These are phyloP conservation scores for Heliamphora exappendiculata DNA, from an alignment of 148 eudicot genomes.

Conservation along the genomic window DNA sequence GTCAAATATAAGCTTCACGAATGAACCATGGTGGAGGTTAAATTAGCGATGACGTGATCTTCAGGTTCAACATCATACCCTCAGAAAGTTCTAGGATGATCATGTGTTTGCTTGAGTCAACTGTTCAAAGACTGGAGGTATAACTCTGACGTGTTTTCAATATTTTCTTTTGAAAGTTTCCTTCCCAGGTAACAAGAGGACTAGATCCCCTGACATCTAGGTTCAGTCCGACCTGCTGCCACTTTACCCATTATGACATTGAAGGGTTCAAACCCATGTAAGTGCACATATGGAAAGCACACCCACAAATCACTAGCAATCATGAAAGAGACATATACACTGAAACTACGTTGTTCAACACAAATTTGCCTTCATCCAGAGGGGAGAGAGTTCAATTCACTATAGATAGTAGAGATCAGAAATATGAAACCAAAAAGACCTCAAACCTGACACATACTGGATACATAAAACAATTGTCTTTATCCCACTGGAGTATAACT, in stretches of 20 bases:
- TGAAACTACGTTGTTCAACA: neutral
- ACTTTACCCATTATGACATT: neutral
- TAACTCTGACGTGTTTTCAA: neutral
- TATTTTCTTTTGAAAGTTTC: neutral
- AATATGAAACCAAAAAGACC: neutral
- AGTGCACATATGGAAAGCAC: neutral
- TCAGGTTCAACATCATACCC: neutral
- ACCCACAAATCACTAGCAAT: neutral
- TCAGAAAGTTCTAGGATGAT: neutral
- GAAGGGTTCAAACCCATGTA: neutral
- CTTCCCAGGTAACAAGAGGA: neutral
- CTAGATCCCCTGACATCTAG: neutral
- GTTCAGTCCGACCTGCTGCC: neutral
- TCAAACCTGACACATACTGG: neutral
- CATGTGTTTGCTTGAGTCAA: neutral
- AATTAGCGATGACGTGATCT: neutral
- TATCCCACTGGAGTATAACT: no score
- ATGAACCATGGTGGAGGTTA: neutral
- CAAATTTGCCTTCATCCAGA: neutral
- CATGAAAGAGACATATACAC: neutral
- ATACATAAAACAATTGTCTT: no score
- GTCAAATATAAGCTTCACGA: constrained; percentile 10
- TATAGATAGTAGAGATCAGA: neutral
- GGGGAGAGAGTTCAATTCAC: neutral
- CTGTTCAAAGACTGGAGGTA: constrained; percentile 6